Percentiles rank a stretch among this genome's conserved stretches.
Evolutionary conservation across 2,329 filamentous ascomycete species (phyloP).

Genomic region (Calonectria pauciramosa): DNA sequence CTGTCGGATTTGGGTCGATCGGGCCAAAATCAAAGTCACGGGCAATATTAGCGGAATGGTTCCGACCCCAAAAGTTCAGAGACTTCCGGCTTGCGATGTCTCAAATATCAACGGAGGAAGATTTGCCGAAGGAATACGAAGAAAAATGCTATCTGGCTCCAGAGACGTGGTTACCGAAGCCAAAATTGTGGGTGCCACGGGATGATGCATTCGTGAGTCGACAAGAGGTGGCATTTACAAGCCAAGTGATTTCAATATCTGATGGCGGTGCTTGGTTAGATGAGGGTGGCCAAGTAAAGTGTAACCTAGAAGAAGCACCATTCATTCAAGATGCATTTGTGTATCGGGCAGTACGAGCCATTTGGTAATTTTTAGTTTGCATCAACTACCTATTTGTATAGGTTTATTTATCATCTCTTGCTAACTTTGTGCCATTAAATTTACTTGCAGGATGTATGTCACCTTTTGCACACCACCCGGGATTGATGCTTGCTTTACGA

Average conservation of each 20-base stretch:
- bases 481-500: too few species aligned
- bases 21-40: background rate
- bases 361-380: background rate
- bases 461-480: too few species aligned
- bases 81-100: background rate
- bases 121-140: background rate
- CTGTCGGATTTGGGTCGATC: background rate
- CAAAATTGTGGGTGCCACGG: background rate
- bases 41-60: background rate
- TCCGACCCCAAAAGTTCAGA: background rate
- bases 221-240: background rate
- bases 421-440: too few species aligned
- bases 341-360: background rate
- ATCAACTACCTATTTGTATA: too few species aligned
- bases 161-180: constrained; percentile 4
- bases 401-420: too few species aligned
- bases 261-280: background rate
- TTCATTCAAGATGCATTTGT: background rate
- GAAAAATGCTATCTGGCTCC: background rate
- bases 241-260: background rate
- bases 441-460: too few species aligned
- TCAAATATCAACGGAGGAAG: background rate
- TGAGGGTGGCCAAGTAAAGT: background rate
- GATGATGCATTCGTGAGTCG: background rate
- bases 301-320: background rate